Evolutionary conservation across 768 basidiomycete species (phyloP).

Genomic region (Russula dissimulans): DNA sequence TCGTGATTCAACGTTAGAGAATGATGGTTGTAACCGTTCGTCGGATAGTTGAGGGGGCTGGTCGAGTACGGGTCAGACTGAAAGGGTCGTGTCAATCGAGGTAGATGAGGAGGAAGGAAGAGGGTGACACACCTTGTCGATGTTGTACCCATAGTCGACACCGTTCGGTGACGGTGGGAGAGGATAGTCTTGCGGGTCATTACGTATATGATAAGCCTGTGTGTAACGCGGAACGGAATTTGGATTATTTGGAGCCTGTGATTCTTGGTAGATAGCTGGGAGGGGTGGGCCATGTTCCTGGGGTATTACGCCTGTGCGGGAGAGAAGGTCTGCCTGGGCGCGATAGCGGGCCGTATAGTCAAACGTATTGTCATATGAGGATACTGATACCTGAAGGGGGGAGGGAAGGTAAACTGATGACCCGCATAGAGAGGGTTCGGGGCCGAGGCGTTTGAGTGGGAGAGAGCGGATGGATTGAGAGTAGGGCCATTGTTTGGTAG

Average conservation of each 20-base stretch:
- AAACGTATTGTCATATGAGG: slow-evolving; percentile 15
- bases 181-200: slow-evolving; percentile 11
- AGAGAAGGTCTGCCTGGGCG: slow-evolving; percentile 36
- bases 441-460: neutral
- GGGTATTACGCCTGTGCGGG: slow-evolving; percentile 27
- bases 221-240: slow-evolving; percentile 2
- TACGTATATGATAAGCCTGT: slow-evolving; percentile 3
- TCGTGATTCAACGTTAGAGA: slow-evolving; percentile 20
- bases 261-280: slow-evolving; percentile 16
- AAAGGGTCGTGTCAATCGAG: slow-evolving; percentile 1
- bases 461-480: slow-evolving; percentile 1
- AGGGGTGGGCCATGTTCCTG: slow-evolving; percentile 9
- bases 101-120: neutral
- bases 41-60: neutral
- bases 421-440: slow-evolving; percentile 5
- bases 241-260: slow-evolving; percentile 12
- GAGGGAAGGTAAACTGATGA: slow-evolving; percentile 17
- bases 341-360: slow-evolving; percentile 43
- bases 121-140: slow-evolving; percentile 14
- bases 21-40: slow-evolving; percentile 8
- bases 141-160: slow-evolving; percentile 13
- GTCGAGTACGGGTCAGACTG: slow-evolving; percentile 8
- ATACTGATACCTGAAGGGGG: neutral
- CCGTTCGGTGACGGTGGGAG: slow-evolving; percentile 9
- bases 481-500: neutral